Conservation (phyloP, 2,329 filamentous ascomycete genomes). For the Trichoderma semiorbis region DNA sequence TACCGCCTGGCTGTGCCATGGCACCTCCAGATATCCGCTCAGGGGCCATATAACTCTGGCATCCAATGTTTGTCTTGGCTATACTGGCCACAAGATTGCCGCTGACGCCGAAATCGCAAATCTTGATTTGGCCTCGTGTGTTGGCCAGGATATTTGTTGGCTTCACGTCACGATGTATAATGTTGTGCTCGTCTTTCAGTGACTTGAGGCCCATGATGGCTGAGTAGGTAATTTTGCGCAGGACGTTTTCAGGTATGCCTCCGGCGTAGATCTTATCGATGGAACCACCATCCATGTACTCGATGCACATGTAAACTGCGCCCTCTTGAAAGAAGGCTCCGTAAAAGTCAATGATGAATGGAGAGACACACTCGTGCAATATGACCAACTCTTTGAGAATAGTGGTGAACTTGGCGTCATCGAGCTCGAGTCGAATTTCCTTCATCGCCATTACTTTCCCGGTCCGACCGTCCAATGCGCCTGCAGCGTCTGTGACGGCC, state of each 20-base stretch:
- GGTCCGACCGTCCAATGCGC: conserved; percentile 46
- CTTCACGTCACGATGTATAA: conserved; percentile 98
- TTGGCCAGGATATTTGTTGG: conserved; percentile 98
- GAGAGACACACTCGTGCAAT: conserved; percentile 88
- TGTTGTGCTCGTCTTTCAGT: conserved; percentile 96
- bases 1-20: conserved; percentile 64
- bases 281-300: conserved; percentile 98
- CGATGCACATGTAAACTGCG: conserved; percentile 98
- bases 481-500: conserved; percentile 29
- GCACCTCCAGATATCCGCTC: conserved; percentile 89
- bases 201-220: conserved; percentile 90
- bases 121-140: conserved; percentile 86
- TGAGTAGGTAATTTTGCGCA: conserved; percentile 85
- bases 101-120: conserved; percentile 96
- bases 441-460: conserved; percentile 98
- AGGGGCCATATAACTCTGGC: conserved; percentile 98
- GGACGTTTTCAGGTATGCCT: conserved; percentile 81
- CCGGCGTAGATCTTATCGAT: conserved; percentile 94
- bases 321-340: conserved; percentile 99
- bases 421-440: conserved; percentile 90
- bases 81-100: conserved; percentile 97
- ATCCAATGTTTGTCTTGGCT: conserved; percentile 97
- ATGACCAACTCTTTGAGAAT: conserved; percentile 98
- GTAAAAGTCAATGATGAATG: conserved; percentile 98
- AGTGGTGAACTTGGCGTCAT: conserved; percentile 93